Conservation (phyloP, 768 basidiomycete species). For the Paxillus ammoniavirescens region DNA sequence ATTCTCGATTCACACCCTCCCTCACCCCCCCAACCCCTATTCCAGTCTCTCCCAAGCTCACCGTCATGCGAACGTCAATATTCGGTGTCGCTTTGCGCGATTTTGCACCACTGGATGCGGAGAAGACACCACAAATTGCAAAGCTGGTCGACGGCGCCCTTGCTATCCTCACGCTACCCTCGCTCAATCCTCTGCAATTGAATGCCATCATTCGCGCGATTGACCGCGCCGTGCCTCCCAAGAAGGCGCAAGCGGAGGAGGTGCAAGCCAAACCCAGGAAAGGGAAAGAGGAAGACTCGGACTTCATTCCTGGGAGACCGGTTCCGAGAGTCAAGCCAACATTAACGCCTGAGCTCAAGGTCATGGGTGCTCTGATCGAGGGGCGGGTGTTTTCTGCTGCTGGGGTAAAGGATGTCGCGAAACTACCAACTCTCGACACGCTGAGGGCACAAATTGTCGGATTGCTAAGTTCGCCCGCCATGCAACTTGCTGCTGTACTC, state of each 20-base stretch:
- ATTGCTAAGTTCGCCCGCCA: slow-evolving; percentile 70
- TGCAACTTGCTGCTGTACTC: slow-evolving; percentile 70
- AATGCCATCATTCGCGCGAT: slow-evolving; percentile 64
- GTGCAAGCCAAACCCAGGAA: slow-evolving; percentile 48
- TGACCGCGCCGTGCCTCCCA: slow-evolving; percentile 62
- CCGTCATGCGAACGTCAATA: slow-evolving; percentile 72
- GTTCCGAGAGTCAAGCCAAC: slow-evolving; percentile 56
- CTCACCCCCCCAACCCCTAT: slow-evolving; percentile 34
- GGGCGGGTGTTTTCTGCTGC: slow-evolving; percentile 62
- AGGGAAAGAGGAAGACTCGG: slow-evolving; percentile 61
- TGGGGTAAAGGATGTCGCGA: slow-evolving; percentile 60
- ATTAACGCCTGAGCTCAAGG: slow-evolving; percentile 61
- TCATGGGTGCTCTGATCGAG: slow-evolving; percentile 82
- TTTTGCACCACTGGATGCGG: slow-evolving; percentile 47
- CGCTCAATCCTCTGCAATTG: slow-evolving; percentile 72
- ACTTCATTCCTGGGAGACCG: slow-evolving; percentile 64
- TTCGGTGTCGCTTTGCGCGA: slow-evolving; percentile 77
- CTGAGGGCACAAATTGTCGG: slow-evolving; percentile 84
- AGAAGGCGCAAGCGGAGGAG: slow-evolving; percentile 50
- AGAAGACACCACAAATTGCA: slow-evolving; percentile 51
- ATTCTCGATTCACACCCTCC: slow-evolving; percentile 36
- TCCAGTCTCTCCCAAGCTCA: slow-evolving; percentile 50
- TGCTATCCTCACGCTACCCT: slow-evolving; percentile 62
- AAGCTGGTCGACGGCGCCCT: slow-evolving; percentile 57
- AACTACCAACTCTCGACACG: slow-evolving; percentile 75